These are phyloP conservation scores for Candida silvicultrix DNA, from an alignment of 805 yeast species.

Conservation along the genomic window DNA sequence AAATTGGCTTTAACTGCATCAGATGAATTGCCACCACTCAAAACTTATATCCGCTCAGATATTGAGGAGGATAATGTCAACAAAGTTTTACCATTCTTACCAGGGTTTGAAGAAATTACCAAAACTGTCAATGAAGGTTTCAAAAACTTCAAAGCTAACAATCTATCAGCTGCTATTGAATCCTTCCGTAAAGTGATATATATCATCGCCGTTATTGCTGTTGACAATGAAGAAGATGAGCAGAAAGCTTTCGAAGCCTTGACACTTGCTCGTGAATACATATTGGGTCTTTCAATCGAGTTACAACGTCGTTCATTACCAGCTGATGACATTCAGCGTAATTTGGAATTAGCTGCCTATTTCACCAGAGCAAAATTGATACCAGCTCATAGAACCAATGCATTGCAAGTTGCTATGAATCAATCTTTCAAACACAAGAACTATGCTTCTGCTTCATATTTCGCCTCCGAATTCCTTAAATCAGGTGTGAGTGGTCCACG, in stretches of 20 bases:
- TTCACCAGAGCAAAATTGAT: constrained; percentile 83
- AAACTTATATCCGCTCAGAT: constrained; percentile 58
- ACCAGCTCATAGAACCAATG: constrained; percentile 78
- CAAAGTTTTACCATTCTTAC: constrained; percentile 58
- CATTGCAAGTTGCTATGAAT: constrained; percentile 92
- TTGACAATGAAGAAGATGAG: constrained; percentile 69
- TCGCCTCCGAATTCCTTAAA: constrained; percentile 78
- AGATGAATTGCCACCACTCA: constrained; percentile 66
- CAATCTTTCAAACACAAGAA: constrained; percentile 87
- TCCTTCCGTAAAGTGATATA: constrained; percentile 77
- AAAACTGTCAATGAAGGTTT: constrained; percentile 63
- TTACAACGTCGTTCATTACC: constrained; percentile 79
- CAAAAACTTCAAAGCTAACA: constrained; percentile 76
- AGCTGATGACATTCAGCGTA: constrained; percentile 67
- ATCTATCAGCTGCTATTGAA: constrained; percentile 73
- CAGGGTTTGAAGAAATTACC: constrained; percentile 66
- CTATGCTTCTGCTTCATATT: constrained; percentile 80
- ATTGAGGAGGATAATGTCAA: constrained; percentile 46
- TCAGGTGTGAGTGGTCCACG: constrained; percentile 68
- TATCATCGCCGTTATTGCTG: constrained; percentile 65
- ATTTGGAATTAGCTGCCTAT: constrained; percentile 91
- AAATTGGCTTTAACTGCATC: constrained; percentile 68
- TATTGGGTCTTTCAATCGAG: constrained; percentile 88
- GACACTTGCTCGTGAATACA: constrained; percentile 78
- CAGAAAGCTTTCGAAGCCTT: constrained; percentile 67